Evolutionary conservation across 192 early-diverging fungal species (phyloP).

Genomic region (Umbelopsis isabellina): DNA sequence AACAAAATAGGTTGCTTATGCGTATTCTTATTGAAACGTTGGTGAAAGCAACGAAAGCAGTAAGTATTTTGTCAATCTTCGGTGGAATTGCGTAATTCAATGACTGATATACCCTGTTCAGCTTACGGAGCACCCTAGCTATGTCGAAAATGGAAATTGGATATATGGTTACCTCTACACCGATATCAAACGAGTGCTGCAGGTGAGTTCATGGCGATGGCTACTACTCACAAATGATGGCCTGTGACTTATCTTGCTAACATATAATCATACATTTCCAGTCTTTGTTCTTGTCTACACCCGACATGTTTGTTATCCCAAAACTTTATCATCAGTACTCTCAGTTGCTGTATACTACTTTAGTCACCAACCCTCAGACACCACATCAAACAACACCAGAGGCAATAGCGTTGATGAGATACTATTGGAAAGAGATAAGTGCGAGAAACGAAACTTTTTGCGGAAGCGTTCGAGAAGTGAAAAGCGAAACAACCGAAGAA

Average conservation of each 20-base stretch:
- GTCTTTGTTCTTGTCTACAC: slow-evolving; percentile 57
- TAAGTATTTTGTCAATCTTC: slow-evolving; percentile 28
- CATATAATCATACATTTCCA: slow-evolving; percentile 19
- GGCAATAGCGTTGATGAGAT: slow-evolving; percentile 21
- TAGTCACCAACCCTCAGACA: slow-evolving; percentile 20
- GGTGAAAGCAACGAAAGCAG: slow-evolving; percentile 49
- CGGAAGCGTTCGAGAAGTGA: slow-evolving; percentile 28
- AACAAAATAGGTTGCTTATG: slow-evolving; percentile 55
- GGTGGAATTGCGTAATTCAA: no score
- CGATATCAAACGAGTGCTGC: slow-evolving; percentile 53
- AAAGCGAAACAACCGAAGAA: background rate
- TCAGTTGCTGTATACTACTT: slow-evolving; percentile 41
- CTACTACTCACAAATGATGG: background rate
- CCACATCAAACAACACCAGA: slow-evolving; percentile 3
- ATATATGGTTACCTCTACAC: slow-evolving; percentile 47
- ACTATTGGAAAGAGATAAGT: slow-evolving; percentile 33
- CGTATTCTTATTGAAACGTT: slow-evolving; percentile 55
- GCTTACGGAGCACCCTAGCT: slow-evolving; percentile 32
- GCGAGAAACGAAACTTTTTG: slow-evolving; percentile 40
- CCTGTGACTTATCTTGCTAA: background rate
- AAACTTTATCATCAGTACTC: slow-evolving; percentile 52
- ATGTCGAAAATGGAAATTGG: slow-evolving; percentile 32
- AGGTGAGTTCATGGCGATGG: slow-evolving; percentile 32
- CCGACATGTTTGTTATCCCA: slow-evolving; percentile 66
- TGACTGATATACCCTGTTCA: background rate